A percentile compares a stretch with the other conserved stretches of the same genome.
These are phyloP conservation scores for Galerina sulciceps DNA, from an alignment of 768 basidiomycete genomes.

Conservation along the genomic window DNA sequence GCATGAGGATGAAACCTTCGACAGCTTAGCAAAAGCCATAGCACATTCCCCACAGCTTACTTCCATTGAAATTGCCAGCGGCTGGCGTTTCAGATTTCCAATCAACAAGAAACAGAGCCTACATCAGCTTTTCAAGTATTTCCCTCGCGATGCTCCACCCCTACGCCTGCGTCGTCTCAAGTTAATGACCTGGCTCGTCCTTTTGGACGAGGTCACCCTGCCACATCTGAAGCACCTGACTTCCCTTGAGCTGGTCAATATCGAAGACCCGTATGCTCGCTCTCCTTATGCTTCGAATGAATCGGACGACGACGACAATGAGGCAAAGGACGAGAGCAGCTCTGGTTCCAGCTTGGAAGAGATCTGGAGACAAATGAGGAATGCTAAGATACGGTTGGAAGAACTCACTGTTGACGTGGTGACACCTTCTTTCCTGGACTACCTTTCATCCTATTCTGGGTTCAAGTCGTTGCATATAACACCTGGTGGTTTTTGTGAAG, in stretches of 20 bases:
- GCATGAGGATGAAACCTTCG: conserved; percentile 7
- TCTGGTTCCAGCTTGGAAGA: conserved; percentile 7
- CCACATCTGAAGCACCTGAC: conserved; percentile 12
- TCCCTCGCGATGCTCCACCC: background rate
- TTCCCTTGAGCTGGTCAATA: conserved; percentile 5
- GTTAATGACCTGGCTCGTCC: conserved; percentile 3
- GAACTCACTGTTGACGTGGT: conserved; percentile 1
- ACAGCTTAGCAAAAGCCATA: conserved; percentile 10
- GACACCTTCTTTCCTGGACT: background rate
- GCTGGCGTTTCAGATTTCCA: conserved; percentile 3
- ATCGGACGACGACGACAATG: background rate
- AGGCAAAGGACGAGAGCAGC: background rate
- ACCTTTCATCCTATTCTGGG: conserved; percentile 11
- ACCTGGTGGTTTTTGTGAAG: background rate
- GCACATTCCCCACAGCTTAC: conserved; percentile 8
- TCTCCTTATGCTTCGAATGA: background rate
- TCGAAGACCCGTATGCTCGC: conserved; percentile 4
- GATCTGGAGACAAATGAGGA: conserved; percentile 4
- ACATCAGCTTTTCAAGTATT: conserved; percentile 17
- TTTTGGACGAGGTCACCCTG: conserved; percentile 7
- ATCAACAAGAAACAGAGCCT: conserved; percentile 11
- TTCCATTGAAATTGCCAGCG: conserved; percentile 8
- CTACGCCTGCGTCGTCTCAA: conserved; percentile 13
- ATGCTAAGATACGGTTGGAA: background rate
- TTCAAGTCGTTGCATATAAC: background rate